These are phyloP conservation scores for Yarrowia divulgata DNA, from an alignment of 805 yeast genomes.

Conservation along the genomic window DNA sequence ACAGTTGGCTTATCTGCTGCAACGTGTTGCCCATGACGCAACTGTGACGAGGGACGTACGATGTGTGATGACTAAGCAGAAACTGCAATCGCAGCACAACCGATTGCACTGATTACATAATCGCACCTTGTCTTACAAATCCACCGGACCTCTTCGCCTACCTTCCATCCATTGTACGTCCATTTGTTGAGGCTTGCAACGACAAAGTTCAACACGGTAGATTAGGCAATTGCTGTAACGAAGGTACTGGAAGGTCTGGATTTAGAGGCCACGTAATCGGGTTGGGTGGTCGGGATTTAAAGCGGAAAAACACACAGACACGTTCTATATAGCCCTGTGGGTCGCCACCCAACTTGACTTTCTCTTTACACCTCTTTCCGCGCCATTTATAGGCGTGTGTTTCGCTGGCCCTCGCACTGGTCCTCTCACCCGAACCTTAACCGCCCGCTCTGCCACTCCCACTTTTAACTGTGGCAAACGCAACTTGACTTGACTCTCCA, in stretches of 20 bases:
- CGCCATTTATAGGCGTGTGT: too few relatives aligned
- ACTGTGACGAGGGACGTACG: background rate
- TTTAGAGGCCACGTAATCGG: slow-evolving; percentile 4
- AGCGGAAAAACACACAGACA: background rate
- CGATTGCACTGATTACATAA: too few relatives aligned
- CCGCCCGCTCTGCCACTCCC: background rate
- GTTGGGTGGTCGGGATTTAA: background rate
- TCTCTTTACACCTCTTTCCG: background rate
- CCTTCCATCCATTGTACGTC: background rate
- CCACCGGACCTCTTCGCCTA: background rate
- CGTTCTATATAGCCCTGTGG: background rate
- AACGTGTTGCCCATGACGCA: slow-evolving; percentile 4
- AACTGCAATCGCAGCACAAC: too few relatives aligned
- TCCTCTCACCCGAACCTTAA: slow-evolving; percentile 14
- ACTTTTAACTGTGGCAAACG: slow-evolving; percentile 37
- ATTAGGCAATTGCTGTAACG: slow-evolving; percentile 29
- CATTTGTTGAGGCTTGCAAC: background rate
- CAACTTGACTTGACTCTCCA: slow-evolving; percentile 7
- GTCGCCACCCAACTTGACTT: background rate
- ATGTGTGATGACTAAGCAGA: background rate
- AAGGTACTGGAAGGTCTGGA: slow-evolving; percentile 28
- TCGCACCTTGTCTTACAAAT: too few relatives aligned
- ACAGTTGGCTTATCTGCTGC: slow-evolving; percentile 7
- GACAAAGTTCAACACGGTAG: slow-evolving; percentile 16
- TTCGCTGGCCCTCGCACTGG: background rate